Percentiles rank a stretch among this genome's conserved stretches.
phyloP scores from a whole-genome alignment of 169 alveolate species.

The Plasmodium coatneyi region DNA sequence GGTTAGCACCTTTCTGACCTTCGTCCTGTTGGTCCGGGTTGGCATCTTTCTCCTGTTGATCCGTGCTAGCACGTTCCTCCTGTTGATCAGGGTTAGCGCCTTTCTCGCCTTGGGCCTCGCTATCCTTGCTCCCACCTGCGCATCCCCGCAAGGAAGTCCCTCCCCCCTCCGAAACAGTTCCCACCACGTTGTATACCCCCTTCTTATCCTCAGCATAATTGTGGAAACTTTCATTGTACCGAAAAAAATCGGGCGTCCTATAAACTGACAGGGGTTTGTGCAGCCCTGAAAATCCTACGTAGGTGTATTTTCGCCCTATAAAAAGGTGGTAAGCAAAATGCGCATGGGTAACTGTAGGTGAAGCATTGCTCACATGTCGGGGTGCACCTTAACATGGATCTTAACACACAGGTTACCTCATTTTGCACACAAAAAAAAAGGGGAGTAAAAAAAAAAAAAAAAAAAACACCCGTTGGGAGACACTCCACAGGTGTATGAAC shows the following conservation, averaged over 20 bases:
- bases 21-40: background rate
- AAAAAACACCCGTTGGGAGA: background rate
- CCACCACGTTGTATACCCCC: constrained; percentile 3
- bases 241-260: constrained; percentile 45
- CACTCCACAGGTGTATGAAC: background rate
- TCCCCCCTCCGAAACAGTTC: background rate
- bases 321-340: background rate
- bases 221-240: constrained; percentile 60
- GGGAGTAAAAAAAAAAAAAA: background rate
- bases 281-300: constrained; percentile 41
- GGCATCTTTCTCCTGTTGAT: too few relatives aligned
- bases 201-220: constrained; percentile 8
- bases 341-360: background rate
- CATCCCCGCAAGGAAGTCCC: background rate
- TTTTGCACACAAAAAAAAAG: background rate
- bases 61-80: too few relatives aligned
- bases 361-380: background rate
- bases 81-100: too few relatives aligned
- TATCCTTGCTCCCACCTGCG: background rate
- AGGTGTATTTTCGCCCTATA: constrained; percentile 72
- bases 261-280: constrained; percentile 47
- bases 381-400: background rate
- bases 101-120: background rate
- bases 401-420: background rate
- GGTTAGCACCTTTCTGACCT: background rate